phyloP scores from a whole-genome alignment of 2,329 filamentous ascomycete genomes.

The Rhinocladiella similis region DNA sequence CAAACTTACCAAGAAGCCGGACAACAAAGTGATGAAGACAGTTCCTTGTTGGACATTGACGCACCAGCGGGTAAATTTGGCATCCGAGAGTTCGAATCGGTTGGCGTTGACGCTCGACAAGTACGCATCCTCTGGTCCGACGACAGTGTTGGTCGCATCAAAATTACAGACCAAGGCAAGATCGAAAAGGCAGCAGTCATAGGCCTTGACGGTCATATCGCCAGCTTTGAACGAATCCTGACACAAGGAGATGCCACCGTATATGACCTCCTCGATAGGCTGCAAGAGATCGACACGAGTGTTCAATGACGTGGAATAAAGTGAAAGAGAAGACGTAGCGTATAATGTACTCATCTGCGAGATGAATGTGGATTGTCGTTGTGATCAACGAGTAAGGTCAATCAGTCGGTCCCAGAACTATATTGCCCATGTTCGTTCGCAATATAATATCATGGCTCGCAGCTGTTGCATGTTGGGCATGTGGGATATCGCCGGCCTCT shows the following conservation, averaged over 20 bases:
- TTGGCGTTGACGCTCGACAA: slow-evolving; percentile 42
- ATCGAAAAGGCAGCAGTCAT: slow-evolving; percentile 46
- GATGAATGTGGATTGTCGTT: no score
- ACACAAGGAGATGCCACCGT: background rate
- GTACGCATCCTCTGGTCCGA: slow-evolving; percentile 46
- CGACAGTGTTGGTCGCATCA: slow-evolving; percentile 45
- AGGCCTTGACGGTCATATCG: slow-evolving; percentile 27
- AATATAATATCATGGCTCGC: no score
- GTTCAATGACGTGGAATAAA: no score
- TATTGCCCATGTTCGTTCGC: no score
- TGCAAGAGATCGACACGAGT: background rate
- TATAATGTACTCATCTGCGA: no score
- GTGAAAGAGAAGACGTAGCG: no score
- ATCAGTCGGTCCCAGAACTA: no score
- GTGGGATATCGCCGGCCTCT: no score
- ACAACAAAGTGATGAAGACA: background rate
- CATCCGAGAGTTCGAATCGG: slow-evolving; percentile 38
- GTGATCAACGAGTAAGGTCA: no score
- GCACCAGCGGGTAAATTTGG: slow-evolving; percentile 30
- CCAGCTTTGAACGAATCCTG: background rate
- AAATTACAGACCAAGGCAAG: slow-evolving; percentile 41
- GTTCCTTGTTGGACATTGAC: background rate
- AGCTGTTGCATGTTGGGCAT: no score
- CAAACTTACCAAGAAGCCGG: slow-evolving; percentile 1
- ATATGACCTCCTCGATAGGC: background rate